Conservation (phyloP, 371 early-diverging fungal genomes). For the Syncephalastrum contaminatum region DNA sequence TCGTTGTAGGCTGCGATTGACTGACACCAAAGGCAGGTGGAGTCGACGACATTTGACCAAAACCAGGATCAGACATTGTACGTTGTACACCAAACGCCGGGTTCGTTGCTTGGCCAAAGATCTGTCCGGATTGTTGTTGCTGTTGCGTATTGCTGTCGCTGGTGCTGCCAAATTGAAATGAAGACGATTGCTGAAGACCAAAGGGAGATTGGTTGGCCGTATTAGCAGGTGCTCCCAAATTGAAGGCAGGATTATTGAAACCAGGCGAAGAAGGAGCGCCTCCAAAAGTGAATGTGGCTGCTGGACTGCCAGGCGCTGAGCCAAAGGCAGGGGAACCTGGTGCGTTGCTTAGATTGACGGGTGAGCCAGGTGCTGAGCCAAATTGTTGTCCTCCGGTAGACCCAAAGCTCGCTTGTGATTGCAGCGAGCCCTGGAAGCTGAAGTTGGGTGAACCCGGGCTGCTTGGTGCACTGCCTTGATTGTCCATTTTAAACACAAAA, state of each 20-base stretch:
- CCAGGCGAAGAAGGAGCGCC: slow-evolving; percentile 1
- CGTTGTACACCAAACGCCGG: not conserved
- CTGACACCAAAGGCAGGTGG: slow-evolving; percentile 6
- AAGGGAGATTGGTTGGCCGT: too few species aligned
- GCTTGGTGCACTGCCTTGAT: slow-evolving; percentile 1
- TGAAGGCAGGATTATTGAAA: too few species aligned
- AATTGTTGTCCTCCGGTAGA: not conserved
- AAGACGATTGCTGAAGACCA: not conserved
- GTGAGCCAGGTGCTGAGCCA: slow-evolving; percentile 2
- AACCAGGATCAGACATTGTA: not conserved
- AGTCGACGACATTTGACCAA: not conserved
- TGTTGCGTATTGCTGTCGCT: too few species aligned
- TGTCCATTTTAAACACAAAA: slow-evolving; percentile 5
- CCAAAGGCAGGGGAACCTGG: not conserved
- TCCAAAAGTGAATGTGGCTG: slow-evolving; percentile 6
- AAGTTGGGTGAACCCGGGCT: slow-evolving; percentile 1
- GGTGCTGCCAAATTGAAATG: not conserved
- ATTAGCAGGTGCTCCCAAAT: too few species aligned
- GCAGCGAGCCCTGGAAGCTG: not conserved
- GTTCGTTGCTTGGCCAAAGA: slow-evolving; percentile 1
- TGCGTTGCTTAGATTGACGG: not conserved
- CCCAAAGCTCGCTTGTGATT: too few species aligned
- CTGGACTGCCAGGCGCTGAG: not conserved
- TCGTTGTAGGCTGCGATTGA: not conserved
- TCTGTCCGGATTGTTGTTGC: too few species aligned